These are phyloP conservation scores for Paramecium pentaurelia DNA, from an alignment of 73 alveolate genomes.

Conservation along the genomic window DNA sequence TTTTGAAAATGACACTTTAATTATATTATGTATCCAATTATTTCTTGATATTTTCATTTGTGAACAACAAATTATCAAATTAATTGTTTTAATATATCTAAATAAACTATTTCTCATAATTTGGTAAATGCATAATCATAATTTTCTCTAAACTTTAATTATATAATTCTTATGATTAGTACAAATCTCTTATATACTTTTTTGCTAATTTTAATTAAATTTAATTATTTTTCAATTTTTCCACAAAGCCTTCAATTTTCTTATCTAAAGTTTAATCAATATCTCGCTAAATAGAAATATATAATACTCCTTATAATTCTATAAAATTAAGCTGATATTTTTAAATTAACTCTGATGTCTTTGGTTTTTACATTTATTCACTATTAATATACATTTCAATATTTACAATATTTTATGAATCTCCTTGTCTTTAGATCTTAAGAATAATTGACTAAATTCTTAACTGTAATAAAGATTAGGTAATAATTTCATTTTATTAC, in stretches of 20 bases:
- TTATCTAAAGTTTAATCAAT: not conserved
- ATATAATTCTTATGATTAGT: not conserved
- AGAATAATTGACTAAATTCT: not conserved
- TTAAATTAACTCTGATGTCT: not conserved
- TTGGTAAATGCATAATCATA: not conserved
- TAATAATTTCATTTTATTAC: not conserved
- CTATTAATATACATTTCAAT: not conserved
- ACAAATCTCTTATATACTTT: not conserved
- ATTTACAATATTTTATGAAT: not conserved
- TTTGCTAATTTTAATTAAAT: not conserved
- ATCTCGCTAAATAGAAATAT: not conserved
- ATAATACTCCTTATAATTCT: not conserved
- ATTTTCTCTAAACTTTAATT: not conserved
- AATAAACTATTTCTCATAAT: not conserved
- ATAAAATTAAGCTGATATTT: not conserved
- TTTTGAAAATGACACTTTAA: not conserved
- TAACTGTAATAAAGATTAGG: not conserved
- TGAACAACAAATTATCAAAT: not conserved
- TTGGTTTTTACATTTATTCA: not conserved
- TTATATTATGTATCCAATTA: not conserved
- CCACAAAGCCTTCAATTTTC: not conserved
- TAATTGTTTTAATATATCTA: not conserved
- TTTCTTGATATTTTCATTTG: not conserved
- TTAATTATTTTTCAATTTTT: not conserved
- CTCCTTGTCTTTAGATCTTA: slow-evolving; percentile 1